These are phyloP conservation scores for Boletus subparvulus DNA, from an alignment of 768 basidiomycete species.

Conservation along the genomic window DNA sequence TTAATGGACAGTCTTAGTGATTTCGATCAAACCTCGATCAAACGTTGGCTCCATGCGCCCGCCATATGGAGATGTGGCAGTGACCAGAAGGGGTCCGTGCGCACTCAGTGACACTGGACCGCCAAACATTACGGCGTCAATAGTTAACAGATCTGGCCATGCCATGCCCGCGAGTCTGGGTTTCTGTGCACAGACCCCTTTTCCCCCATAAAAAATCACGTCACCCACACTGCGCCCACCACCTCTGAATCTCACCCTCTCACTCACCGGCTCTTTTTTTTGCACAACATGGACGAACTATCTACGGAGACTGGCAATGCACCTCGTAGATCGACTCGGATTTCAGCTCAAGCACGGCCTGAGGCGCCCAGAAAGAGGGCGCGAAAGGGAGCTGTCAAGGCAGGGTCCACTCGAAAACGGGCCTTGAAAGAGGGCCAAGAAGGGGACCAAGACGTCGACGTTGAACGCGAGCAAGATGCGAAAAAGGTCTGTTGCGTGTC, in stretches of 20 bases:
- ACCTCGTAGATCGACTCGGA: constrained; percentile 56
- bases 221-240: constrained; percentile 5
- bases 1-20: too few species aligned
- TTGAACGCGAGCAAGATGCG: constrained; percentile 16
- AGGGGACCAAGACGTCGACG: constrained; percentile 15
- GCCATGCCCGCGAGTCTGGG: constrained; percentile 19
- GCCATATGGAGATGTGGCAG: not conserved
- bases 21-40: too few species aligned
- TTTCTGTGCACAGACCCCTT: constrained; percentile 27
- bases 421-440: constrained; percentile 23
- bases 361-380: constrained; percentile 18
- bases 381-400: constrained; percentile 29
- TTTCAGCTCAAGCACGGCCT: constrained; percentile 49
- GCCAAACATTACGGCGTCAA: constrained; percentile 10
- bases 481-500: constrained; percentile 26
- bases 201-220: constrained; percentile 10
- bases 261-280: not conserved
- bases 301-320: constrained; percentile 22
- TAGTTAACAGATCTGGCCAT: constrained; percentile 14
- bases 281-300: constrained; percentile 11
- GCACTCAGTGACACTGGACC: not conserved
- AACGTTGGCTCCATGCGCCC: too few species aligned
- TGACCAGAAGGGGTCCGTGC: constrained; percentile 8
- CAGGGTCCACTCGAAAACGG: constrained; percentile 39
- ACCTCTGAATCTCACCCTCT: not conserved